Percentiles rank a stretch among this genome's conserved stretches.
Conservation (phyloP, 2,329 filamentous ascomycete genomes). For the Salinomyces thailandicus region DNA sequence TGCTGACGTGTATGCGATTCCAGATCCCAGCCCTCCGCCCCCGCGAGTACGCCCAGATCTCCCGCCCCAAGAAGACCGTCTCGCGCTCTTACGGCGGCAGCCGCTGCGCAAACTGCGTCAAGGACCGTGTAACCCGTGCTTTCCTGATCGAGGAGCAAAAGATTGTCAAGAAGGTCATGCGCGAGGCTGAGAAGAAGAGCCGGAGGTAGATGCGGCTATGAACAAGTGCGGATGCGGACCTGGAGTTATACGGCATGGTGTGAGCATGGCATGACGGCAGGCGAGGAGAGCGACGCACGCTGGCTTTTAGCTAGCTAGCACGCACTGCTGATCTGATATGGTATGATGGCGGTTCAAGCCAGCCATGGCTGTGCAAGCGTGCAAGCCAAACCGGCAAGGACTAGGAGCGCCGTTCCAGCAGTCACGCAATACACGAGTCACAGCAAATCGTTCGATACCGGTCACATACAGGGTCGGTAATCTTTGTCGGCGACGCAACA, state of each 20-base stretch:
- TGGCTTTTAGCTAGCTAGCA: background rate
- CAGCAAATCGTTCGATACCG: too few species aligned
- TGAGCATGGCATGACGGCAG: constrained; percentile 1
- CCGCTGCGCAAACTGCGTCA: constrained; percentile 96
- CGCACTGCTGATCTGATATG: too few species aligned
- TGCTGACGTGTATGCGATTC: constrained; percentile 5
- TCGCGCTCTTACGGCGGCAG: constrained; percentile 97
- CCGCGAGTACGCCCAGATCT: constrained; percentile 94
- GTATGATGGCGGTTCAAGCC: too few species aligned
- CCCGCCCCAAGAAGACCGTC: constrained; percentile 98
- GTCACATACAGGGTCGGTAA: too few species aligned
- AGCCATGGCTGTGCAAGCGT: too few species aligned
- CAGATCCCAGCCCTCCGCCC: constrained; percentile 93
- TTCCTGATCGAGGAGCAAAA: constrained; percentile 99
- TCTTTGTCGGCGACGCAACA: too few species aligned
- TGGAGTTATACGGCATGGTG: background rate
- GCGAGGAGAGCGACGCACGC: background rate
- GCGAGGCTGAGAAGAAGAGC: constrained; percentile 79
- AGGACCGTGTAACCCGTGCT: constrained; percentile 92
- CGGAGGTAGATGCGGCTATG: constrained; percentile 1
- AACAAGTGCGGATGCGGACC: background rate
- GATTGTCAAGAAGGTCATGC: constrained; percentile 99
- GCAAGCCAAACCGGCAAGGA: too few species aligned
- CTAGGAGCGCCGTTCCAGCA: too few species aligned
- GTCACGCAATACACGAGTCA: too few species aligned